phyloP scores from a whole-genome alignment of 257 asterid genomes.

The Primulina tabacum region DNA sequence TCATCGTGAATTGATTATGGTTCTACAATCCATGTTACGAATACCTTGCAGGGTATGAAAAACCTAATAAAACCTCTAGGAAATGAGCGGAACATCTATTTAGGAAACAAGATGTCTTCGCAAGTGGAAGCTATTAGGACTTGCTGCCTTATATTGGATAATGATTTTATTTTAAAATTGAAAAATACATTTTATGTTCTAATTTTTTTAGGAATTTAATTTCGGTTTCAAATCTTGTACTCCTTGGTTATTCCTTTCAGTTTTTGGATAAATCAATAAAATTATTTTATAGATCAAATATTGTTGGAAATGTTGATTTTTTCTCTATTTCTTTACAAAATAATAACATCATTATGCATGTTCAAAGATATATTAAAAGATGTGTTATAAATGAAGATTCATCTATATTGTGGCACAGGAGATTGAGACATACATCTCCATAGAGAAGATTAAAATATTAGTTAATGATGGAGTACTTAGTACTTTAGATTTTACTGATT shows the following conservation, averaged over 20 bases:
- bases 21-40: no score
- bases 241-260: background rate
- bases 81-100: background rate
- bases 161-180: background rate
- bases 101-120: background rate
- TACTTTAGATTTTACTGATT: no score
- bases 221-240: constrained; percentile 1
- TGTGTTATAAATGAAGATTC: background rate
- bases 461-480: no score
- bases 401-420: no score
- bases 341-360: no score
- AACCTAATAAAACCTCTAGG: background rate
- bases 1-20: no score
- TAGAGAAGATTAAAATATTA: no score
- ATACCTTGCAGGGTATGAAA: background rate
- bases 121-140: background rate
- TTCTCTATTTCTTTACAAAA: background rate
- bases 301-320: background rate
- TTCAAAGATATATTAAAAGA: background rate
- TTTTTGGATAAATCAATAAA: background rate
- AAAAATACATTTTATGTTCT: background rate
- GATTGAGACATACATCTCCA: no score
- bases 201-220: background rate
- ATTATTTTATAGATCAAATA: background rate
- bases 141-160: background rate